Evolutionary conservation across 106 monocot genomes (phyloP).

Genomic region (Alisma plantagoaquatica): DNA sequence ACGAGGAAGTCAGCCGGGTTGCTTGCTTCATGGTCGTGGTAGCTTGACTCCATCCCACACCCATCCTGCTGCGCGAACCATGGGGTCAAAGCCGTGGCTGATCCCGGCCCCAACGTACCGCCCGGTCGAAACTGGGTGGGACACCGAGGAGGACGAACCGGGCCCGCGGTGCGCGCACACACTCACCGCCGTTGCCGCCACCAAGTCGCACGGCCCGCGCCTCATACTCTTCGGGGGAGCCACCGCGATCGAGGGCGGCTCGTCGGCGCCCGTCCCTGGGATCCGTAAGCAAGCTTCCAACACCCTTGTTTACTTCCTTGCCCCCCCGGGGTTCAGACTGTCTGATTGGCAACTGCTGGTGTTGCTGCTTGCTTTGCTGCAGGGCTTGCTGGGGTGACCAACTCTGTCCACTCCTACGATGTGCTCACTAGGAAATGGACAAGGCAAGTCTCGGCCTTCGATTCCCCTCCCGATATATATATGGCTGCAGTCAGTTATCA

Average conservation of each 20-base stretch:
- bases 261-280: conserved; percentile 38
- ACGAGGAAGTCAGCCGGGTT: background rate
- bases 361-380: conserved; percentile 4
- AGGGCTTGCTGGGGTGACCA: conserved; percentile 95
- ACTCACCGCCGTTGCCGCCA: conserved; percentile 70
- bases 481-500: too few relatives aligned
- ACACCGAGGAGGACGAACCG: conserved; percentile 61
- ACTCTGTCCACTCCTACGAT: conserved; percentile 78
- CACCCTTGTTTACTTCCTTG: too few relatives aligned
- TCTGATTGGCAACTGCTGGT: too few relatives aligned
- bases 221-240: conserved; percentile 98
- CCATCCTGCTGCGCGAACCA: too few relatives aligned
- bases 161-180: conserved; percentile 89
- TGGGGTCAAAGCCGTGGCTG: conserved; percentile 72
- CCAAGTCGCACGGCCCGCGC: conserved; percentile 79
- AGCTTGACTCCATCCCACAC: too few relatives aligned
- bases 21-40: too few relatives aligned
- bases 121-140: conserved; percentile 49
- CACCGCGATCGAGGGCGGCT: conserved; percentile 86
- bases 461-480: too few relatives aligned
- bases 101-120: conserved; percentile 65
- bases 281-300: conserved; percentile 36
- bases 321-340: too few relatives aligned
- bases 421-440: conserved; percentile 71
- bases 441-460: conserved; percentile 45